A percentile compares a stretch with the other conserved stretches of the same genome.
These are phyloP conservation scores for Angomonas deanei DNA, from an alignment of 208 protist genomes.

Conservation along the genomic window DNA sequence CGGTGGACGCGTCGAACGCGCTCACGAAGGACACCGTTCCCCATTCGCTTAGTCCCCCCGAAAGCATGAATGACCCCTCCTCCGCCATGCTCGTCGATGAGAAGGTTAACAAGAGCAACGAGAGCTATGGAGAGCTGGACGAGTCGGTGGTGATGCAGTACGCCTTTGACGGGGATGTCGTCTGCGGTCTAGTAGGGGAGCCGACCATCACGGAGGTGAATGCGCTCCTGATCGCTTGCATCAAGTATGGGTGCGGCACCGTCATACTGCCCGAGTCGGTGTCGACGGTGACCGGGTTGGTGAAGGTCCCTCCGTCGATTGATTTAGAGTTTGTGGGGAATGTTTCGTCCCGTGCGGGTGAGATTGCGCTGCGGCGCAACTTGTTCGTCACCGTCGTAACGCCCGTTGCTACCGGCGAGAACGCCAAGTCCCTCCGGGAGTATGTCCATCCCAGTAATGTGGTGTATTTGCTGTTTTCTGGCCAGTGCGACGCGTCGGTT, in stretches of 20 bases:
- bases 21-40: background rate
- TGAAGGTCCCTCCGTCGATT: slow-evolving; percentile 35
- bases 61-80: background rate
- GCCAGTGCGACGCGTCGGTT: slow-evolving; percentile 3
- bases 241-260: slow-evolving; percentile 45
- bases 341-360: slow-evolving; percentile 34
- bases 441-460: slow-evolving; percentile 51
- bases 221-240: slow-evolving; percentile 48
- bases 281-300: slow-evolving; percentile 12
- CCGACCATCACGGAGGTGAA: slow-evolving; percentile 45
- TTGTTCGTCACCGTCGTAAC: slow-evolving; percentile 48
- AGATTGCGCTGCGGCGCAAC: slow-evolving; percentile 27
- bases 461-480: slow-evolving; percentile 57
- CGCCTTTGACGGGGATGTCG: slow-evolving; percentile 43
- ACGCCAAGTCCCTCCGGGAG: slow-evolving; percentile 23
- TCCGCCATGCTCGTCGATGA: background rate
- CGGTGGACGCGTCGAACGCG: background rate
- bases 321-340: slow-evolving; percentile 37
- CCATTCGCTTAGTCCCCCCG: background rate
- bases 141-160: slow-evolving; percentile 8
- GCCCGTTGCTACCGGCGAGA: background rate
- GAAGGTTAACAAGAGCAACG: background rate
- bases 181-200: slow-evolving; percentile 33
- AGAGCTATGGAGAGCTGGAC: background rate
- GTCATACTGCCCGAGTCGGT: slow-evolving; percentile 52